Base-by-base conservation (phyloP, 805 yeast genomes). In the Zygosaccharomyces rouxii region DNA sequence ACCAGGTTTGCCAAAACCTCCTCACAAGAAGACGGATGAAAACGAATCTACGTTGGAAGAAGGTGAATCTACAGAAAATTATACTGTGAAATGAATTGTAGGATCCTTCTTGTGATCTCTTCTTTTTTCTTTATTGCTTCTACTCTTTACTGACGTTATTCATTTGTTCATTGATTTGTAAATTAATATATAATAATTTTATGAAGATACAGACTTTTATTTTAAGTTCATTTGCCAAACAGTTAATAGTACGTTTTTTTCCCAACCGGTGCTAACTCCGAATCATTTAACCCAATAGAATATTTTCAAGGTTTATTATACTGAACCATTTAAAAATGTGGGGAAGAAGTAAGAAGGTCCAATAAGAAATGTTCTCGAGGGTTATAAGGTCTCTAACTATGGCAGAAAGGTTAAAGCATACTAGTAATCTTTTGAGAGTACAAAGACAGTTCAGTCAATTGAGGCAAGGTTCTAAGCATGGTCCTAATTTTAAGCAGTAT, bases 401-500 rank as follows among this genome's bases (percentile, higher is more conserved):
- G 44, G 35, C 35, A n/a, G 46, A 35, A 11, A 53, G 62, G 30
- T 46, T 58, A 25, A 46, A 29, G 7, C 53, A 52, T 35, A 42
- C 50, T 9, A 44, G 41, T 5, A 14, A 44, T 2, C 47, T 59
- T 14, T 31, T 60, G 14, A 40, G 43, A 14, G 21, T 52, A 4
- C 29, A 40, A 16, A 54, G 55, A 38, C 23, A 14, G 2, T 58
- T 51, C 30, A 49, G 55, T 22, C 42, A 53, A 2, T 52, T 62
- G 6, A 46, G 38, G 4, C 56, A 53, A 11, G 79, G 79, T 0
- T 53, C 73, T 5, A 75, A 73, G 49, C 70, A 68, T 52, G 61
- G 74, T 1, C 42, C 60, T 0, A 57, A 55, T 13, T 77, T 66
- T 68, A 75, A 73, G 50, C 72, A 73, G 35, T 83, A 79, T 46